phyloP scores from a whole-genome alignment of 2,329 filamentous ascomycete species.

The Phoma herbarum region DNA sequence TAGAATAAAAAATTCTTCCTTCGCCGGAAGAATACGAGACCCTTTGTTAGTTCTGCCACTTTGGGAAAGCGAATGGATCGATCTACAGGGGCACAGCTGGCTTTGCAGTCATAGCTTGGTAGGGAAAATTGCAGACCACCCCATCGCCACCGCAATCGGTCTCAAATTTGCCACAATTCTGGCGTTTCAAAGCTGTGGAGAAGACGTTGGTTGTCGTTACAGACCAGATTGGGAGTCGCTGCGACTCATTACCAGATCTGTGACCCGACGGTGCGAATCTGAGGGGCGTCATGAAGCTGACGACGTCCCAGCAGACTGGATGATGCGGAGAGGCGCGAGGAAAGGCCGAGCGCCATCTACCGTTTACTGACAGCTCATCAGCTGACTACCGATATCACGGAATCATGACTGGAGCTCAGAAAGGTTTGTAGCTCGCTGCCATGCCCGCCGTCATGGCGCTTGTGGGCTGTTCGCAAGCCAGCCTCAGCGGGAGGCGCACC shows the following conservation, averaged over 20 bases:
- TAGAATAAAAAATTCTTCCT: conserved; percentile 25
- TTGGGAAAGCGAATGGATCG: conserved; percentile 13
- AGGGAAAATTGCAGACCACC: conserved; percentile 22
- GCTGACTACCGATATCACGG: conserved; percentile 11
- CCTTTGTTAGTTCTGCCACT: conserved; percentile 17
- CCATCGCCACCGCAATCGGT: conserved; percentile 31
- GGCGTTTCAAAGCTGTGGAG: conserved; percentile 36
- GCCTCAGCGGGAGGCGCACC: conserved; percentile 5
- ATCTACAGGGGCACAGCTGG: conserved; percentile 33
- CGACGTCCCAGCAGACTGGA: conserved; percentile 38
- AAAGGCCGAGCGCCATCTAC: conserved; percentile 27
- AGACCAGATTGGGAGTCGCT: conserved; percentile 20
- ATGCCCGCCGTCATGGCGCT: conserved; percentile 6
- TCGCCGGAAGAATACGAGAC: conserved; percentile 16
- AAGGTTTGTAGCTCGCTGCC: conserved; percentile 5
- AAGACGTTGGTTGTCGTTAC: conserved; percentile 26
- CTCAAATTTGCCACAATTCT: conserved; percentile 23
- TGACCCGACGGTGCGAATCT: conserved; percentile 15
- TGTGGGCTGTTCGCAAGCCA: not conserved
- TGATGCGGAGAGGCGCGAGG: conserved; percentile 39
- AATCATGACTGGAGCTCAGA: conserved; percentile 5
- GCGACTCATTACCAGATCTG: conserved; percentile 13
- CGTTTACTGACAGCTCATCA: conserved; percentile 35
- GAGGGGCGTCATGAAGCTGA: conserved; percentile 17
- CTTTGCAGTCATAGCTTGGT: conserved; percentile 29